Percentiles rank a stretch among this genome's conserved stretches.
Conservation (phyloP, 2,329 filamentous ascomycete genomes). For the Colletotrichum eremochloae region DNA sequence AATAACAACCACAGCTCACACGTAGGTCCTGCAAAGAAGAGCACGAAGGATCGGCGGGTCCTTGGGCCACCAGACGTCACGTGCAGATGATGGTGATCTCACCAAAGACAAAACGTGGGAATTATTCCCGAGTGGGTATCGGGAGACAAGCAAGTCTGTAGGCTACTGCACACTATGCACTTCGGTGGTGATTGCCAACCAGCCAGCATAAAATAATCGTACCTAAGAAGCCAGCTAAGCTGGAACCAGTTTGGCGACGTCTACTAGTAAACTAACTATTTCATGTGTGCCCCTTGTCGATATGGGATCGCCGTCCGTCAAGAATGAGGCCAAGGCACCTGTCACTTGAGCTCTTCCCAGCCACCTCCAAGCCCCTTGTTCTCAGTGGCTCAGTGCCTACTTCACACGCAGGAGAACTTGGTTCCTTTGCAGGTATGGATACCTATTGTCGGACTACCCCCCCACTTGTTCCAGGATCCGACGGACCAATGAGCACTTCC, state of each 20-base stretch:
- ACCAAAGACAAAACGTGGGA: slow-evolving; percentile 28
- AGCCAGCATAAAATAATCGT: not conserved
- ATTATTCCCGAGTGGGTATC: slow-evolving; percentile 15
- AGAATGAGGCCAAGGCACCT: not conserved
- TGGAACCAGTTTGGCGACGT: not conserved
- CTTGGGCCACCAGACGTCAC: slow-evolving; percentile 21
- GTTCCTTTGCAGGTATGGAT: not conserved
- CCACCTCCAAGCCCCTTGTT: slow-evolving; percentile 17
- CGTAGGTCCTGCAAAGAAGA: not conserved
- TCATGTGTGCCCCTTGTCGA: not conserved
- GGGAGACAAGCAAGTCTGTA: not conserved
- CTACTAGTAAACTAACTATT: not conserved
- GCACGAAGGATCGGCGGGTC: not conserved
- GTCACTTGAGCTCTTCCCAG: slow-evolving; percentile 10
- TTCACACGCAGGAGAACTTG: not conserved
- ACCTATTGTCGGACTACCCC: not conserved
- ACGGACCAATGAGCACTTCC: slow-evolving; percentile 28
- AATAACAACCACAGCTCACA: not conserved
- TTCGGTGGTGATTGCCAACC: not conserved
- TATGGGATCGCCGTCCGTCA: not conserved
- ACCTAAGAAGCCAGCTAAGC: not conserved
- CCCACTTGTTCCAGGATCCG: slow-evolving; percentile 33
- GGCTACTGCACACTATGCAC: not conserved
- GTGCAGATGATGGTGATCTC: slow-evolving; percentile 24
- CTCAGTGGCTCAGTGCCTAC: slow-evolving; percentile 3